phyloP scores from a whole-genome alignment of 495 filamentous ascomycete genomes.

The Penicillium diatomitis region DNA sequence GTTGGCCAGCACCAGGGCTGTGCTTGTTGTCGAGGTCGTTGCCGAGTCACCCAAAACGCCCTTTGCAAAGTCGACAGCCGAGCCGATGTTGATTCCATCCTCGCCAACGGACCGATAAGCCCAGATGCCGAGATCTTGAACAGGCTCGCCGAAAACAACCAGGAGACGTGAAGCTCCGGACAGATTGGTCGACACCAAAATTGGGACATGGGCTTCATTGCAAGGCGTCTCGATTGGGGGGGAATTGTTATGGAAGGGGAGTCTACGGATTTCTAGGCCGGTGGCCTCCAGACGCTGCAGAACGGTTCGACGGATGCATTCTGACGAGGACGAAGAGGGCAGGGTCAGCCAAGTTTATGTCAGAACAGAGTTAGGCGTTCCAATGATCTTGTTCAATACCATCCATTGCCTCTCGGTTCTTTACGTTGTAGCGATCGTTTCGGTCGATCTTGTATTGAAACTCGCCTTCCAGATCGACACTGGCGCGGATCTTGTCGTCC shows the following conservation, averaged over 20 bases:
- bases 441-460: conserved; percentile 66
- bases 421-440: conserved; percentile 61
- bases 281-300: conserved; percentile 47
- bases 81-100: conserved; percentile 57
- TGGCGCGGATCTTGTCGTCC: conserved; percentile 60
- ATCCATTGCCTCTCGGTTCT: conserved; percentile 61
- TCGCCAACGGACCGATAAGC: conserved; percentile 54
- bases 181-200: conserved; percentile 54
- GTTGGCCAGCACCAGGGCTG: conserved; percentile 59
- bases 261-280: conserved; percentile 43
- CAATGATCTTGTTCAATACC: conserved; percentile 25
- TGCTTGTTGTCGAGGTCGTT: not conserved
- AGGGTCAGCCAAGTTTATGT: not conserved
- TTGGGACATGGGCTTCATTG: conserved; percentile 51
- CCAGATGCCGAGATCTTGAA: conserved; percentile 66
- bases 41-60: conserved; percentile 27
- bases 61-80: conserved; percentile 51
- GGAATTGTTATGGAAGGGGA: conserved; percentile 36
- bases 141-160: conserved; percentile 61
- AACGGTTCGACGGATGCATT: conserved; percentile 53
- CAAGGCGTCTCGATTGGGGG: not conserved
- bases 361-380: too few relatives aligned
- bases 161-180: conserved; percentile 52
- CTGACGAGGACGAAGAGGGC: conserved; percentile 27
- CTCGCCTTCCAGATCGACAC: conserved; percentile 53